A percentile compares a stretch with the other conserved stretches of the same genome.
Conservation (phyloP, 306 rosid species). For the Potentilla sterilis region DNA sequence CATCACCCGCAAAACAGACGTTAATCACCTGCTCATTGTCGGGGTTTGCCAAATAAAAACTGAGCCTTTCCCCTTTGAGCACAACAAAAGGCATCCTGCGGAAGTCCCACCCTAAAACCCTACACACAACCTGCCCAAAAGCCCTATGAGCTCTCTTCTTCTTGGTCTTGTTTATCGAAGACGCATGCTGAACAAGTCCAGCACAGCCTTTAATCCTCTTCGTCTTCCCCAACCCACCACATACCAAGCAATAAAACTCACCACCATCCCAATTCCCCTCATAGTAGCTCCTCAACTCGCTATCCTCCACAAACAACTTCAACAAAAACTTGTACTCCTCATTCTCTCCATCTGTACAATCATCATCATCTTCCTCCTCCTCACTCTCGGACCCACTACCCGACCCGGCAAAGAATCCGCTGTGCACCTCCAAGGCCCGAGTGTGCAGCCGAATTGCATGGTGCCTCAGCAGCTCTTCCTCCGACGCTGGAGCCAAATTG, state of each 20-base stretch:
- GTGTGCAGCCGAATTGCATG: conserved; percentile 40
- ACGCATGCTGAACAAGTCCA: conserved; percentile 58
- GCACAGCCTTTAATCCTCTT: conserved; percentile 14
- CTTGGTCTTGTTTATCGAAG: conserved; percentile 37
- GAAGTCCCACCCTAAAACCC: conserved; percentile 66
- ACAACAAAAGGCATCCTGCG: conserved; percentile 50
- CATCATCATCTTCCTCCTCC: not conserved
- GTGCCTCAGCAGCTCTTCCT: conserved; percentile 28
- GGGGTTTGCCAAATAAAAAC: conserved; percentile 31
- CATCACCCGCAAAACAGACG: not conserved
- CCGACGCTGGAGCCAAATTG: conserved; percentile 1
- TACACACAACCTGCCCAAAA: conserved; percentile 56
- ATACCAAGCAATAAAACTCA: conserved; percentile 68
- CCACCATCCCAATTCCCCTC: conserved; percentile 48
- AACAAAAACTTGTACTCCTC: conserved; percentile 44
- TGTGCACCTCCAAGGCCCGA: conserved; percentile 44
- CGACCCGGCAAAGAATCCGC: conserved; percentile 32
- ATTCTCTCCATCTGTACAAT: not conserved
- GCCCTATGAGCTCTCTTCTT: conserved; percentile 58
- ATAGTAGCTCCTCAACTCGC: conserved; percentile 50
- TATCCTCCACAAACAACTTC: conserved; percentile 45
- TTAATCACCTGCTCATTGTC: conserved; percentile 27
- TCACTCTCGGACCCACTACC: conserved; percentile 35
- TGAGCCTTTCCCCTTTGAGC: conserved; percentile 45
- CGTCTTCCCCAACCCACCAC: conserved; percentile 54